These are phyloP conservation scores for Paragyromitra xinjiangensis DNA, from an alignment of 495 filamentous ascomycete genomes.

Conservation along the genomic window DNA sequence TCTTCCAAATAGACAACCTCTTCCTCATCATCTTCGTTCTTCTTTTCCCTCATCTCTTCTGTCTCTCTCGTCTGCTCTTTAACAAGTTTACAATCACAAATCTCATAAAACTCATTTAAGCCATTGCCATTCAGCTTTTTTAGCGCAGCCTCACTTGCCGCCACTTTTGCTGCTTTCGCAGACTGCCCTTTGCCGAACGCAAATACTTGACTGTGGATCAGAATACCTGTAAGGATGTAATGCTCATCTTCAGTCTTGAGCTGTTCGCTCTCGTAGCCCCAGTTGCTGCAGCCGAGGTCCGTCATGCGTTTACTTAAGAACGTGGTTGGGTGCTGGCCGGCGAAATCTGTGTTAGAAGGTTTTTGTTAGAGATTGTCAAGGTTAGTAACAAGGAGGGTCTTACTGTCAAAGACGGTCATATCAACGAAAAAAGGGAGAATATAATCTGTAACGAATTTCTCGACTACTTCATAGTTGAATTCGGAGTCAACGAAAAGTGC, in stretches of 20 bases:
- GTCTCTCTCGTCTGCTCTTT: slow-evolving; percentile 19
- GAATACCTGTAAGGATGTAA: slow-evolving; percentile 73
- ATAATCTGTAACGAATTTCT: slow-evolving; percentile 76
- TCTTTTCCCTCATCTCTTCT: slow-evolving; percentile 1
- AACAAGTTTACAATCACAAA: slow-evolving; percentile 41
- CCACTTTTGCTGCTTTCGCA: slow-evolving; percentile 75
- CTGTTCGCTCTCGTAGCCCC: slow-evolving; percentile 60
- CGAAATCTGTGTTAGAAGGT: slow-evolving; percentile 58
- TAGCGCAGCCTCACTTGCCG: slow-evolving; percentile 74
- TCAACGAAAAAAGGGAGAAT: slow-evolving; percentile 83
- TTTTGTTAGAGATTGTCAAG: slow-evolving; percentile 7
- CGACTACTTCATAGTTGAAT: slow-evolving; percentile 77
- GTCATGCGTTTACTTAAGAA: slow-evolving; percentile 61
- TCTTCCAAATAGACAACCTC: slow-evolving; percentile 45
- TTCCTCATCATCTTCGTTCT: slow-evolving; percentile 14
- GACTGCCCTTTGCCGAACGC: slow-evolving; percentile 70
- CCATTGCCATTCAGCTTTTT: slow-evolving; percentile 59
- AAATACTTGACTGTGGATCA: slow-evolving; percentile 76
- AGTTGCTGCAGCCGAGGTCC: slow-evolving; percentile 62
- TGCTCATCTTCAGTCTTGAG: slow-evolving; percentile 60
- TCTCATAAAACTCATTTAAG: slow-evolving; percentile 32
- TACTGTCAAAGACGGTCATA: slow-evolving; percentile 75
- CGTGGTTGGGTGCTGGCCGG: slow-evolving; percentile 82
- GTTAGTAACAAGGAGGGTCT: neutral
- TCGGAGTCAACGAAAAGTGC: slow-evolving; percentile 91